These are phyloP conservation scores for Hortaea sp. DNA, from an alignment of 2,329 filamentous ascomycete species.

Conservation along the genomic window DNA sequence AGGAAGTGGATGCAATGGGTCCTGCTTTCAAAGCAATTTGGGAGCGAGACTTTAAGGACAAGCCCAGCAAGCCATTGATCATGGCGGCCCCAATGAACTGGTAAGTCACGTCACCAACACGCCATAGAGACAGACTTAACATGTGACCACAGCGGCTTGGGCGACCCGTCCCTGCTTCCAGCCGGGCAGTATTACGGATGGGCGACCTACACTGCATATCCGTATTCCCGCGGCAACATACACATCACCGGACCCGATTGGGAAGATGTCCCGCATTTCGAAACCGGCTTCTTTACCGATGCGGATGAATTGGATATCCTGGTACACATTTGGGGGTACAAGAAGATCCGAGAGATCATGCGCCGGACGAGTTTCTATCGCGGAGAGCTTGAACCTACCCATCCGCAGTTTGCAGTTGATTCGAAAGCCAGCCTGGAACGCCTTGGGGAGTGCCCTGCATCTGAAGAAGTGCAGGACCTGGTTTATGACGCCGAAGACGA, in stretches of 20 bases:
- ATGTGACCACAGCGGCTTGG: conserved; percentile 3
- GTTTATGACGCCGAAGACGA: conserved; percentile 30
- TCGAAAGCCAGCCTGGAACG: conserved; percentile 33
- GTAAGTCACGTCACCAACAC: conserved; percentile 11
- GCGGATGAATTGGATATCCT: conserved; percentile 38
- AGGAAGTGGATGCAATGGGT: conserved; percentile 42
- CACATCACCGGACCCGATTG: conserved; percentile 44
- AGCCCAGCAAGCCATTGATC: conserved; percentile 39
- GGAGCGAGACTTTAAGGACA: conserved; percentile 43
- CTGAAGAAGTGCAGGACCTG: conserved; percentile 33
- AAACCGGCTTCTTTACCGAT: conserved; percentile 35
- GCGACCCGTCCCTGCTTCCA: conserved; percentile 20
- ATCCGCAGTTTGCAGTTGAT: conserved; percentile 27
- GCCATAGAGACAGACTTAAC: not conserved
- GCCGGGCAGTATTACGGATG: conserved; percentile 40
- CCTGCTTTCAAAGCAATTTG: conserved; percentile 43
- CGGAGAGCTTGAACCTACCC: conserved; percentile 26
- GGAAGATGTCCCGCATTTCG: conserved; percentile 25
- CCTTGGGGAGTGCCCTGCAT: conserved; percentile 12
- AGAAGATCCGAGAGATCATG: conserved; percentile 50
- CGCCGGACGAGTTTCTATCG: conserved; percentile 44
- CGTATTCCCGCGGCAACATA: conserved; percentile 50
- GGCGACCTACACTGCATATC: conserved; percentile 46
- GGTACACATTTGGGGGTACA: conserved; percentile 54
- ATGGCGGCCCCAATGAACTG: conserved; percentile 29